Base-by-base conservation (phyloP, 495 filamentous ascomycete species). In the Cercophora newfieldiana region DNA sequence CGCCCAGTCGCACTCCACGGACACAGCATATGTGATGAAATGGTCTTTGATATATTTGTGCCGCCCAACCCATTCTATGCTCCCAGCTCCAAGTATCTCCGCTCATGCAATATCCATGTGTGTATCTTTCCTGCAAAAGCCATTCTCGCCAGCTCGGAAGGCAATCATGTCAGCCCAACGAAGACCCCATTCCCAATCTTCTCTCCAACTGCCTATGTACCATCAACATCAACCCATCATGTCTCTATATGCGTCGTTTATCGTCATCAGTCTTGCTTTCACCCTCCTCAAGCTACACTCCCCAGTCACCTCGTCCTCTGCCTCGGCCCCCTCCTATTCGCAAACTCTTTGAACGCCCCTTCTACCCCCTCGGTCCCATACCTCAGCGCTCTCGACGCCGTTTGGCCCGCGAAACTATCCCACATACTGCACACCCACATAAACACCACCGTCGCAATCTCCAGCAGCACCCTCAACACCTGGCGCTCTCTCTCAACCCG, bases 301-400 rank as follows among this genome's bases (percentile, higher is more conserved):
- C 3, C 51, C 18, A 24, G 50, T 24, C n/a, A 51, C 48, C 30
- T 33, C 4, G 37, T 16, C 37, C 37, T 44, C 12, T 44, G 37
- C 37, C 37, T 44, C 60, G 25, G 30, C 47, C 37, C 16, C 50
- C 33, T 25, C 22, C 28, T n/a, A n/a, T 59, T 31, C 2, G 64
- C 68, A 64, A 72, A 72, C 30, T 74, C 71, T 30, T 62, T 21
- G 8, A 74, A 28, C 21, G 67, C 69, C 10, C 63, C 68, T 44
- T 63, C 59, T 7, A 72, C 58, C 25, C 69, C 72, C 30, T 65
- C 19, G 0, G 58, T 26, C 2, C 57, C 44, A 33, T 68, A 72
- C 16, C 49, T 56, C 5, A 66, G 6, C 24, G 37, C 22, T 0
- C 31, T 26, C 8, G 56, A 14, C 19, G 69, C 6, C 4, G 28